Conservation (phyloP, 2,329 filamentous ascomycete genomes). For the Cercospora berteroae region DNA sequence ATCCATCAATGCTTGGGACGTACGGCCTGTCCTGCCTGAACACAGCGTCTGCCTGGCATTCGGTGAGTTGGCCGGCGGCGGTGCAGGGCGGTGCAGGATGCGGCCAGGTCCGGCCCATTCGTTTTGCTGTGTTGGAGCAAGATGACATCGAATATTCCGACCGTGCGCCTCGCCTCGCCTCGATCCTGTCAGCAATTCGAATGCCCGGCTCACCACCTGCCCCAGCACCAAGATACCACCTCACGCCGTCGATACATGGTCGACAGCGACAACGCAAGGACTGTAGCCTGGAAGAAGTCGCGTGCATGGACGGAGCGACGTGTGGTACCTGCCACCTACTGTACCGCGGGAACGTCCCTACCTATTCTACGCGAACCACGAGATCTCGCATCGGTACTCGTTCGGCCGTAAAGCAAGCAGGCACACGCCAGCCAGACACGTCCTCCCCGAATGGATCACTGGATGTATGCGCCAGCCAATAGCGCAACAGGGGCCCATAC, state of each 20-base stretch:
- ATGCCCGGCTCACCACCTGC: not conserved
- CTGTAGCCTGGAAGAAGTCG: not conserved
- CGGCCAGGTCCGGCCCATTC: not conserved
- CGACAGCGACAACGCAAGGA: not conserved
- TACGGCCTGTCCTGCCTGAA: not conserved
- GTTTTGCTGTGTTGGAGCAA: not conserved
- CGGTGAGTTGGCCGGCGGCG: not conserved
- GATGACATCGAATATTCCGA: not conserved
- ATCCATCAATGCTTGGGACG: not conserved
- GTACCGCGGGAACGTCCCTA: not conserved
- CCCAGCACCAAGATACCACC: not conserved
- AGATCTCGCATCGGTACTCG: not conserved
- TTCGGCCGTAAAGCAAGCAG: constrained; percentile 11
- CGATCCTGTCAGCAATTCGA: not conserved
- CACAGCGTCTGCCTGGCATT: not conserved
- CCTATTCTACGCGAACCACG: not conserved
- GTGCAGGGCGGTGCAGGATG: not conserved
- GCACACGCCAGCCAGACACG: not conserved
- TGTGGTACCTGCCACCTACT: not conserved
- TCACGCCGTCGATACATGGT: not conserved
- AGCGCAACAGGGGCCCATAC: not conserved
- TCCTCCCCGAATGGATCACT: constrained; percentile 17
- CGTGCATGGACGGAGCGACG: not conserved
- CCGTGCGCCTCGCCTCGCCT: not conserved
- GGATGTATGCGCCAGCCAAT: constrained; percentile 19